A percentile compares a stretch with the other conserved stretches of the same genome.
These are phyloP conservation scores for Asterophora parasitica DNA, from an alignment of 768 basidiomycete genomes.

Conservation along the genomic window DNA sequence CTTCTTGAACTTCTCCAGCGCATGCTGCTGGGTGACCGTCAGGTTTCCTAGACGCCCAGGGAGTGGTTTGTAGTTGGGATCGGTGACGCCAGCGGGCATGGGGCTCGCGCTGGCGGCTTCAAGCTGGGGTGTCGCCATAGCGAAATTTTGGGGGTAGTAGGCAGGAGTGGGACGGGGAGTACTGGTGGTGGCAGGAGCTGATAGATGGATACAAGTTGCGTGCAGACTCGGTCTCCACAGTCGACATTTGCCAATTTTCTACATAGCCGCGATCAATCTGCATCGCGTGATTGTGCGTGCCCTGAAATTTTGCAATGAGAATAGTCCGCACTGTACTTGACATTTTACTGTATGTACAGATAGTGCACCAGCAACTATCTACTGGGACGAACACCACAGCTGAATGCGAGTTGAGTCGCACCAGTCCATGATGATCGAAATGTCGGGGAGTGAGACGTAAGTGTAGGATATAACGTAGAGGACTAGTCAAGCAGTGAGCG, in stretches of 20 bases:
- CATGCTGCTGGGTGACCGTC: conserved; percentile 50
- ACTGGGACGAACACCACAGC: conserved; percentile 12
- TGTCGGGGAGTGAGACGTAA: background rate
- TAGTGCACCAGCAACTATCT: background rate
- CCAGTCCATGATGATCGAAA: conserved; percentile 1
- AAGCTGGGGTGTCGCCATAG: background rate
- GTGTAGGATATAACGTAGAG: conserved; percentile 6
- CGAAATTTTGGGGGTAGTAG: background rate
- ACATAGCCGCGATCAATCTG: background rate
- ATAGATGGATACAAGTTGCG: background rate
- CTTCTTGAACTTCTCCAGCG: conserved; percentile 62
- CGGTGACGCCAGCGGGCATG: conserved; percentile 55
- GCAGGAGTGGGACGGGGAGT: background rate
- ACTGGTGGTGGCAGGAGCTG: background rate
- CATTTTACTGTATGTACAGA: background rate
- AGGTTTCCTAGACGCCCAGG: conserved; percentile 79
- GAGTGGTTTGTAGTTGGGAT: conserved; percentile 58
- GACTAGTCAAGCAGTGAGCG: conserved; percentile 2
- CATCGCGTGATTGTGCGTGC: too few species aligned
- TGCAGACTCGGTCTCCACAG: background rate
- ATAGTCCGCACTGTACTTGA: background rate
- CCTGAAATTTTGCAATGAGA: background rate
- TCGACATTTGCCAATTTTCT: background rate
- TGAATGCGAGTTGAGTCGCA: conserved; percentile 34
- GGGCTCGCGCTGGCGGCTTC: conserved; percentile 46